Base-by-base conservation (phyloP, 176 grass and related monocot genomes). In the Pharus latifolius region DNA sequence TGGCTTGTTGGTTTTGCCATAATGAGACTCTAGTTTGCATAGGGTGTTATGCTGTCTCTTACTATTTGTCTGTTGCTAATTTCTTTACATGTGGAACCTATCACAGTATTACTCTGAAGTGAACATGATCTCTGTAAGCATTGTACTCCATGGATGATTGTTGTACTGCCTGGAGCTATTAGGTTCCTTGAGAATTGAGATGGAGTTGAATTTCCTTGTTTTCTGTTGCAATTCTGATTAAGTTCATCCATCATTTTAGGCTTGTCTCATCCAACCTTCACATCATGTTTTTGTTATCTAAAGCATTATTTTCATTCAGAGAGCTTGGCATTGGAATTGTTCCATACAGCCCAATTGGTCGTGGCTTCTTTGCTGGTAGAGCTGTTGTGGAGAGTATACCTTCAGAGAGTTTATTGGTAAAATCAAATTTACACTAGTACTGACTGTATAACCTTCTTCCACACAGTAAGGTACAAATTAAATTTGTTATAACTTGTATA, bases 321-420 rank as follows among this genome's bases (percentile, higher is more conserved):
- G 74, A 97, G 60, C 83, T 92, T 75, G 94, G 86, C 15, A 90
- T 92, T 83, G 83, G 82, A 55, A 70, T 96, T 23, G 76, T 96
- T 69, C 70, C 93, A 25, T 92, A 96, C 43, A 89, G 86, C 65
- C 93, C 93, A 51, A 73, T 96, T 46, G 86, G 56, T 28, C 83
- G 76, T 52, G 94, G 86, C 15, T 97, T 97, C 58, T 97, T 97
- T 57, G 94, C 73, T 77, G 94, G 94, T 37, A 87, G 60, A 75
- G 83, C 72, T 63, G 68, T 66, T 20, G 77, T 77, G 45, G 78
- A 92, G 64, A 57, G 29, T 20, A 16, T 91, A 51, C 70, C 93
- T 54, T 52, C 79, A 52, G 83, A 74, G 49, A 89, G 82, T 60
- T 61, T 77, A 38, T 49, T 90, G 83, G 92, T 92, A 85, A 80